These are phyloP conservation scores for Pyrrhoderma noxium DNA, from an alignment of 1,284 basidiomycete species.

Conservation along the genomic window DNA sequence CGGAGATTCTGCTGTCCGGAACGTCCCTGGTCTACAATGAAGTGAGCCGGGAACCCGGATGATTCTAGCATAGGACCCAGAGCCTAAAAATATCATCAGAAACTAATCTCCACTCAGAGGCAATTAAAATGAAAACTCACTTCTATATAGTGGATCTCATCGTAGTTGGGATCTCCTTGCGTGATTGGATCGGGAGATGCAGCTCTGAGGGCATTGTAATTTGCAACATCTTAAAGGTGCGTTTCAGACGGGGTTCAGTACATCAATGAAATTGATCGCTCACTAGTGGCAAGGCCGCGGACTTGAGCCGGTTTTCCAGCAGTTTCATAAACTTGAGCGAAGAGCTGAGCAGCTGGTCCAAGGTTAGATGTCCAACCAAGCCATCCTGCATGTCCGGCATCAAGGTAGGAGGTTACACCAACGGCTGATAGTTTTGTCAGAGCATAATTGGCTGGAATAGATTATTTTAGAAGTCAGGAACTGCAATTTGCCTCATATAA, in stretches of 20 bases:
- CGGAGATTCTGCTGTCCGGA: slow-evolving; percentile 56
- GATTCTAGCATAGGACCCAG: slow-evolving; percentile 40
- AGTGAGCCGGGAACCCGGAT: slow-evolving; percentile 49
- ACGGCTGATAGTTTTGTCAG: slow-evolving; percentile 47
- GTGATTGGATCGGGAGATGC: slow-evolving; percentile 51
- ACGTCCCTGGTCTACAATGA: slow-evolving; percentile 60
- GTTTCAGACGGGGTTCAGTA: background rate
- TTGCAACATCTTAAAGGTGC: slow-evolving; percentile 40
- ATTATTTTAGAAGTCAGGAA: slow-evolving; percentile 19
- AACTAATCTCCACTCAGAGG: too few relatives aligned
- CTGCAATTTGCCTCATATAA: background rate
- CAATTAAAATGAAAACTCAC: slow-evolving; percentile 25
- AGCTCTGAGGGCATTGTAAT: slow-evolving; percentile 54
- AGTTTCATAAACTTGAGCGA: slow-evolving; percentile 40
- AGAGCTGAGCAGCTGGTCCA: slow-evolving; percentile 48
- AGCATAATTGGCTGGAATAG: slow-evolving; percentile 46
- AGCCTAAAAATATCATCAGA: slow-evolving; percentile 27
- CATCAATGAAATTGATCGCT: slow-evolving; percentile 12
- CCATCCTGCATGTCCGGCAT: slow-evolving; percentile 60
- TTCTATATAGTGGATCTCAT: slow-evolving; percentile 55
- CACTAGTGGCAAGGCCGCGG: slow-evolving; percentile 52
- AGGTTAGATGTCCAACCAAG: slow-evolving; percentile 57
- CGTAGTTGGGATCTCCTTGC: slow-evolving; percentile 50
- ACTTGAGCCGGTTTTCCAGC: slow-evolving; percentile 47
- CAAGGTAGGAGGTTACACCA: slow-evolving; percentile 53